These are phyloP conservation scores for Diaporthe ampelina DNA, from an alignment of 2,329 filamentous ascomycete species.

Conservation along the genomic window DNA sequence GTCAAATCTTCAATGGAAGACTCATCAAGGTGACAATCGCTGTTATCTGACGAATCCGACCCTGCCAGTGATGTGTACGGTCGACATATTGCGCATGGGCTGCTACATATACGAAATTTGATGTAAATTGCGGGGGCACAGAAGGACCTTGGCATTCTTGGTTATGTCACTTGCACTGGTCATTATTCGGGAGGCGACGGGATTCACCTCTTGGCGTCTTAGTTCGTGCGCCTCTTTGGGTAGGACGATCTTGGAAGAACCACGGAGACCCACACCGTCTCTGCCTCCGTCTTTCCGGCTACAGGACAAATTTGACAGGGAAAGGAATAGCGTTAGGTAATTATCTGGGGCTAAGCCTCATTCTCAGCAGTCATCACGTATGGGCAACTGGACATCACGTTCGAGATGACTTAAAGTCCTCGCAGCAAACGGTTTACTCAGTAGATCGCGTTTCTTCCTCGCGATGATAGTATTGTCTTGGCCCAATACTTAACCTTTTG, in stretches of 20 bases:
- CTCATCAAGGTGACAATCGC: neutral
- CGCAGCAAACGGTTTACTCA: no score
- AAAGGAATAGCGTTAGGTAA: no score
- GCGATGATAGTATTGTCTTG: no score
- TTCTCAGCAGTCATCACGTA: no score
- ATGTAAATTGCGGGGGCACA: neutral
- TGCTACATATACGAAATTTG: conserved; percentile 1
- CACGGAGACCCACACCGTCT: neutral
- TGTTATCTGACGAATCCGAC: neutral
- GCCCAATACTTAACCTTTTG: no score
- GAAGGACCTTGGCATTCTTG: conserved; percentile 1
- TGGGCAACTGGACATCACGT: no score
- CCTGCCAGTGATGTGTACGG: neutral
- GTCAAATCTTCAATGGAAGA: neutral
- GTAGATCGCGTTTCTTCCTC: no score
- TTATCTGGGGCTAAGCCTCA: no score
- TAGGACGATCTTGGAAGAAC: neutral
- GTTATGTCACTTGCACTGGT: neutral
- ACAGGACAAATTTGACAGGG: no score
- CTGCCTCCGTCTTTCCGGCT: neutral
- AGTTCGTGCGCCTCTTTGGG: neutral
- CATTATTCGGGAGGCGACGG: conserved; percentile 8
- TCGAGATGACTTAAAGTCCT: no score
- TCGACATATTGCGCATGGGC: neutral
- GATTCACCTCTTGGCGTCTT: conserved; percentile 15